These are phyloP conservation scores for Quercus wislizeni DNA, from an alignment of 306 rosid genomes.

Conservation along the genomic window DNA sequence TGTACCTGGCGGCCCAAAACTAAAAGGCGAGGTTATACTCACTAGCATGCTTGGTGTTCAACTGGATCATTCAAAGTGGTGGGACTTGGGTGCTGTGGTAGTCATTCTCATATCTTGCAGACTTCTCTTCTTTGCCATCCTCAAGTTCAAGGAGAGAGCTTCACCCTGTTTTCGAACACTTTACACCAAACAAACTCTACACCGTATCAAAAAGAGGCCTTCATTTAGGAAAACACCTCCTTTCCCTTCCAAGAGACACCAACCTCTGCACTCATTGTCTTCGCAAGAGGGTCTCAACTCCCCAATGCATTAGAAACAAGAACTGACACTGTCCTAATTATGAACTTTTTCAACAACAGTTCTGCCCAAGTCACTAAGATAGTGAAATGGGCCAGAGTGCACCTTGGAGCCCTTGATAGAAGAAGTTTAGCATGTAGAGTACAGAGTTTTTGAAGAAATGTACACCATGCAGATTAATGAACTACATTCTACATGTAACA, in stretches of 20 bases:
- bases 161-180: slow-evolving; percentile 48
- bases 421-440: not conserved
- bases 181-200: slow-evolving; percentile 48
- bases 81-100: slow-evolving; percentile 72
- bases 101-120: slow-evolving; percentile 49
- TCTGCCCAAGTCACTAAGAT: not conserved
- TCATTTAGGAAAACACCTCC: slow-evolving; percentile 65
- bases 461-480: not conserved
- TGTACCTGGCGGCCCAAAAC: slow-evolving; percentile 49
- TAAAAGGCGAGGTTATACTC: slow-evolving; percentile 68
- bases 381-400: not conserved
- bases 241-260: slow-evolving; percentile 74
- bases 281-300: slow-evolving; percentile 82
- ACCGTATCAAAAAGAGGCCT: slow-evolving; percentile 64
- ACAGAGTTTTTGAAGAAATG: not conserved
- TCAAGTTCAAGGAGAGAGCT: slow-evolving; percentile 66
- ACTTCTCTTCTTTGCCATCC: slow-evolving; percentile 60
- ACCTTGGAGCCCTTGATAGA: not conserved
- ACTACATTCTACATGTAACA: not conserved
- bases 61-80: slow-evolving; percentile 74
- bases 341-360: not conserved
- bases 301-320: slow-evolving; percentile 47
- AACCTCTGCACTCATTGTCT: slow-evolving; percentile 64
- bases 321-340: not conserved
- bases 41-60: slow-evolving; percentile 56